Evolutionary conservation across 192 early-diverging fungal genomes (phyloP).

Genomic region (Coemansia reversa): DNA sequence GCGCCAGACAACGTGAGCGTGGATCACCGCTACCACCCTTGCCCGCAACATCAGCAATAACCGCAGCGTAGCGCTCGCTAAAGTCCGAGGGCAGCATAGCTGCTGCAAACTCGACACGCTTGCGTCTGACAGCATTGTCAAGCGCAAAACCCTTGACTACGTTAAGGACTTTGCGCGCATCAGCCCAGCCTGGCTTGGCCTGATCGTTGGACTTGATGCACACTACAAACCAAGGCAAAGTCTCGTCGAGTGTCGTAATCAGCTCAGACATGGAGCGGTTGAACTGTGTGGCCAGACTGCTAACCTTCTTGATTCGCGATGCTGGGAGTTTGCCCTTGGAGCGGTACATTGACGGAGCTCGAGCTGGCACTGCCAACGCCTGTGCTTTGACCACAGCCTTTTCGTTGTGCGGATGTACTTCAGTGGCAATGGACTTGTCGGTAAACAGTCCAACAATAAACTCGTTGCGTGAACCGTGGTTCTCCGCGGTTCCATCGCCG

Average conservation of each 20-base stretch:
- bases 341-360: conserved; percentile 61
- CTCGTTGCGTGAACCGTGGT: conserved; percentile 66
- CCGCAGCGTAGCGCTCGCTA: conserved; percentile 64
- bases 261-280: conserved; percentile 72
- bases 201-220: conserved; percentile 76
- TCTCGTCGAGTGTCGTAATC: conserved; percentile 74
- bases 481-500: conserved; percentile 66
- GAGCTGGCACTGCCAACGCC: conserved; percentile 71
- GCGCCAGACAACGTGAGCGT: conserved; percentile 18
- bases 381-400: conserved; percentile 75
- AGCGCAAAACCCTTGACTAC: conserved; percentile 62
- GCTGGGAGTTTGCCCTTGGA: conserved; percentile 55
- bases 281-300: conserved; percentile 56
- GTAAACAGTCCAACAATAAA: conserved; percentile 79
- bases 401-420: conserved; percentile 72
- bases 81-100: conserved; percentile 75
- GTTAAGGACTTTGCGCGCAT: conserved; percentile 63
- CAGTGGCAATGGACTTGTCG: conserved; percentile 67
- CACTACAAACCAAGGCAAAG: conserved; percentile 78
- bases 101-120: conserved; percentile 68
- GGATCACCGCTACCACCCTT: conserved; percentile 14
- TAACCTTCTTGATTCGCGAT: conserved; percentile 60
- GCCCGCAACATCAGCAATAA: conserved; percentile 42
- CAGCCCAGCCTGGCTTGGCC: conserved; percentile 65
- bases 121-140: conserved; percentile 59